Evolutionary conservation across 257 asterid species (phyloP).

Genomic region (Penstemon eatonii): DNA sequence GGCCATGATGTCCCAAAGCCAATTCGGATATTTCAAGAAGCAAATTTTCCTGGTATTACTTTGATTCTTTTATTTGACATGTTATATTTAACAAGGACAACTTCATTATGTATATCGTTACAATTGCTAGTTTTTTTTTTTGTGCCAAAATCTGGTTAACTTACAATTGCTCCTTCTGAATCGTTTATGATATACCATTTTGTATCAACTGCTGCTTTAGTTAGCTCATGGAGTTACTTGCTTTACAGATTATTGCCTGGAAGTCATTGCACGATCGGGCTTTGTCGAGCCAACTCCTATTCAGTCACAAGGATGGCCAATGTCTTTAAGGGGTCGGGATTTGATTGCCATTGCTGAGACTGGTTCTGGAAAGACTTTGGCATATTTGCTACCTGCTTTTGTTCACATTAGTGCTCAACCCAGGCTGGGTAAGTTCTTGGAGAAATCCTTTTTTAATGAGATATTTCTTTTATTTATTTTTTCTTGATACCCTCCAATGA

Average conservation of each 20-base stretch:
- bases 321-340: conserved; percentile 94
- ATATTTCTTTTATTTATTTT: not conserved
- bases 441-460: not conserved
- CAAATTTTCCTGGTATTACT: conserved; percentile 74
- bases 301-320: conserved; percentile 97
- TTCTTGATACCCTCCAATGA: not conserved
- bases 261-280: conserved; percentile 73
- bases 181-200: conserved; percentile 3
- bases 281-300: conserved; percentile 89
- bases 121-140: not conserved
- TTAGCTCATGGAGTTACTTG: conserved; percentile 32
- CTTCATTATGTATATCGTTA: not conserved
- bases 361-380: conserved; percentile 92
- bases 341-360: conserved; percentile 93
- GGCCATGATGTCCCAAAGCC: conserved; percentile 86
- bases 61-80: not conserved
- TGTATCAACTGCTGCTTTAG: not conserved
- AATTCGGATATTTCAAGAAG: conserved; percentile 74
- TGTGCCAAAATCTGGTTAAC: not conserved
- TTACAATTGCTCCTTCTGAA: not conserved
- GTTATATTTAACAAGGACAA: too few relatives aligned
- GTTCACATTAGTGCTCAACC: conserved; percentile 93
- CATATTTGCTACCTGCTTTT: conserved; percentile 82
- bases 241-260: conserved; percentile 71
- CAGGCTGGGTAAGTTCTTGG: conserved; percentile 56